These are phyloP conservation scores for Alternaria arbusti DNA, from an alignment of 2,329 filamentous ascomycete species.

Conservation along the genomic window DNA sequence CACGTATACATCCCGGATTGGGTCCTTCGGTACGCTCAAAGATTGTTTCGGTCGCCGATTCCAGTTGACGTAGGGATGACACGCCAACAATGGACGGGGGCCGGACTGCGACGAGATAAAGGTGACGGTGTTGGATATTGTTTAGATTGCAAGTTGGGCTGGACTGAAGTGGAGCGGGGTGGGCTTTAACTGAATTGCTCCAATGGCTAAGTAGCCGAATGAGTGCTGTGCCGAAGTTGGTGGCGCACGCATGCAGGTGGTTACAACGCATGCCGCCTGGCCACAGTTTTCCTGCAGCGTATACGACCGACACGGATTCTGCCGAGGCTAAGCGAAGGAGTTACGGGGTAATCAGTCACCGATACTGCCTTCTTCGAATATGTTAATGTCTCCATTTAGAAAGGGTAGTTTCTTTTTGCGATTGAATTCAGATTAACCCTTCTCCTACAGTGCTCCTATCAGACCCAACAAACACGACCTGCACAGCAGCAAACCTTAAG, in stretches of 20 bases:
- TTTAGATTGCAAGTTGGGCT: background rate
- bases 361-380: background rate
- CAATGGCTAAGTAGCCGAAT: background rate
- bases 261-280: background rate
- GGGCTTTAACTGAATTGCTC: background rate
- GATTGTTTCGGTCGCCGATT: background rate
- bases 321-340: background rate
- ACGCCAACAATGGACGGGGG: background rate
- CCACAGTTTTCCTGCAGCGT: too few relatives aligned
- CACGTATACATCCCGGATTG: background rate
- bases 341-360: background rate
- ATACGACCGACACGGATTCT: background rate
- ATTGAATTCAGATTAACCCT: background rate
- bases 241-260: background rate
- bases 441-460: background rate
- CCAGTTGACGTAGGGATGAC: background rate
- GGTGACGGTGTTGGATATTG: background rate
- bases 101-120: background rate
- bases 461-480: conserved; percentile 3
- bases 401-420: background rate
- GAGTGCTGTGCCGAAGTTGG: background rate
- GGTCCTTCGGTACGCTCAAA: background rate
- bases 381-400: background rate
- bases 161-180: background rate
- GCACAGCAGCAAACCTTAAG: background rate